These are phyloP conservation scores for Mychonastes homosphaera DNA, from an alignment of 139 green algal genomes.

Conservation along the genomic window DNA sequence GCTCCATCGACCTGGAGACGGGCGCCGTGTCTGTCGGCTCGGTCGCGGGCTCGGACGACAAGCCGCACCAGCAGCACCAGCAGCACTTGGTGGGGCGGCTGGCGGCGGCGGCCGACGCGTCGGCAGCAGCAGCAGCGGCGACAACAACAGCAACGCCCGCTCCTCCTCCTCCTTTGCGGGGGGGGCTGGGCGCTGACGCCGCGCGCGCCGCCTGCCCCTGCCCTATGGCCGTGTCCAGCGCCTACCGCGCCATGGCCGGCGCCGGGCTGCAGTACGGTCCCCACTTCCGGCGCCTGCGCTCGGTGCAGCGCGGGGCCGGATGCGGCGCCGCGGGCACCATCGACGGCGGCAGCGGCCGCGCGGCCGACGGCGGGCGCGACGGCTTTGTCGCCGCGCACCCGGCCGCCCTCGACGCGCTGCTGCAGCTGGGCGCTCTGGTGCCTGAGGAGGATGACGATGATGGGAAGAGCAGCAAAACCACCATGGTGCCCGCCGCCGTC, in stretches of 20 bases:
- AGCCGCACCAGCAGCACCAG: constrained; percentile 8
- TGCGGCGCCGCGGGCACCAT: not conserved
- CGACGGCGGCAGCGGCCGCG: not conserved
- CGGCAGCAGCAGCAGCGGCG: not conserved
- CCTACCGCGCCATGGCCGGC: constrained; percentile 35
- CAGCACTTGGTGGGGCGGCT: not conserved
- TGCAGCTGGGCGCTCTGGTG: constrained; percentile 49
- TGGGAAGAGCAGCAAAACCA: not conserved
- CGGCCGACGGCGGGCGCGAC: constrained; percentile 14
- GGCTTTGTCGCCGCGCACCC: constrained; percentile 34
- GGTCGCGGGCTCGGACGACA: not conserved
- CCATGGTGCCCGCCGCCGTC: constrained; percentile 45
- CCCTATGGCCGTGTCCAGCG: constrained; percentile 11
- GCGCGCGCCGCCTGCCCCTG: constrained; percentile 23
- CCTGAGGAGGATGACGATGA: constrained; percentile 9
- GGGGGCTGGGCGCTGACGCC: constrained; percentile 18
- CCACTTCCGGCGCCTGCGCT: constrained; percentile 31
- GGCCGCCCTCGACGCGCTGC: constrained; percentile 29
- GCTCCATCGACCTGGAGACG: constrained; percentile 6
- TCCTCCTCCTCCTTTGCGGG: not conserved
- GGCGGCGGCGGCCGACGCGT: too few relatives aligned
- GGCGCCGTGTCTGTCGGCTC: constrained; percentile 28
- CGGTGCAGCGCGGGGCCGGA: constrained; percentile 9
- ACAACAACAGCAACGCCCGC: not conserved
- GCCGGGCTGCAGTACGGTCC: constrained; percentile 60